Conservation (phyloP, 768 basidiomycete species). For the Lentinus tigrinus region DNA sequence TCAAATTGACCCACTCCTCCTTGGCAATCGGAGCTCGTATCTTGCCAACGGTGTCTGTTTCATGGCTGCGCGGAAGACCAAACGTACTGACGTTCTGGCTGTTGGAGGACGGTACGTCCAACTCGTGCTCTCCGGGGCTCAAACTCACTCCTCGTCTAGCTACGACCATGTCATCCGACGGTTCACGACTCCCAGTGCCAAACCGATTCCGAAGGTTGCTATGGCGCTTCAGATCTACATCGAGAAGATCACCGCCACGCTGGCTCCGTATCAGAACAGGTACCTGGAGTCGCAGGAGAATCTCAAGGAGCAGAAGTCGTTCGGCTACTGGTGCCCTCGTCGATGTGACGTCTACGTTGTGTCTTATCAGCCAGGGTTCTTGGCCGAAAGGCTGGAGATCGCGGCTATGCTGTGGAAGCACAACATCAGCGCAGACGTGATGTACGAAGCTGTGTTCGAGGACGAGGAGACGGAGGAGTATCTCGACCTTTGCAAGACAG, state of each 20-base stretch:
- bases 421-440: conserved; percentile 81
- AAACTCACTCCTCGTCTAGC: conserved; percentile 33
- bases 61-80: conserved; percentile 68
- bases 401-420: conserved; percentile 77
- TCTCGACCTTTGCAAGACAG: conserved; percentile 67
- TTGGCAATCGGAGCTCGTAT: conserved; percentile 58
- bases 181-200: conserved; percentile 55
- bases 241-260: conserved; percentile 69
- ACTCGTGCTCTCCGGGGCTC: neutral
- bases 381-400: conserved; percentile 77
- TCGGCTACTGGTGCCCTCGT: conserved; percentile 88
- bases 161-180: conserved; percentile 71
- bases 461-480: conserved; percentile 65
- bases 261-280: conserved; percentile 66
- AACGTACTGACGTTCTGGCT: conserved; percentile 69
- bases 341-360: conserved; percentile 86
- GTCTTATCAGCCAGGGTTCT: conserved; percentile 70
- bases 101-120: conserved; percentile 68
- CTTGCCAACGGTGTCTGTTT: conserved; percentile 77
- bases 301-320: conserved; percentile 77
- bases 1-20: conserved; percentile 72
- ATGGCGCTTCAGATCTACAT: conserved; percentile 75
- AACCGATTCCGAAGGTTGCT: conserved; percentile 57
- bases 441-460: conserved; percentile 75
- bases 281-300: conserved; percentile 57